Evolutionary conservation across 169 alveolate species (phyloP), one percentile per base, ranked within the genome.

Genomic region (Eimeria acervulina): DNA sequence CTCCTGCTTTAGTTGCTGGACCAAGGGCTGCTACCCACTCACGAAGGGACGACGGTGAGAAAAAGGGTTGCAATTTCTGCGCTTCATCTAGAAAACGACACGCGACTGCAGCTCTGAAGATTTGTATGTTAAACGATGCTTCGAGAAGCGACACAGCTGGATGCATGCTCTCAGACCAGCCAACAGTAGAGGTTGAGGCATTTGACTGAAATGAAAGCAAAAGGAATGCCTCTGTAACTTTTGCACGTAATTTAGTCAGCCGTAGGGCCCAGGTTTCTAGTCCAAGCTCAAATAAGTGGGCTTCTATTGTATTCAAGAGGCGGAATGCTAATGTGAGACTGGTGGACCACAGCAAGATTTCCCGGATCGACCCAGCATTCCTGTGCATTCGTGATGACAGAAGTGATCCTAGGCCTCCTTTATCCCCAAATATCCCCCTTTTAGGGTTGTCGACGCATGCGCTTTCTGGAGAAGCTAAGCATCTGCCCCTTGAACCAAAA

Each of bases 281-380:
- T 74, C 94, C 94, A 19, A 87, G 94, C 94, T 87, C 94, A 87
- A 87, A 87, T 31, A 87, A 17, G 23, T 61, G 70, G 83, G 94
- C 83, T 31, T 87, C 94, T 5, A 42, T 51, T 47, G 61, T 63
- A 13, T 31, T 59, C 66, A 87, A 36, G 8, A 59, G 47, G 47
- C 94, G 94, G 63, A 87, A 87, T 36, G 83, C 94, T 59, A 87
- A 28, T n/a, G 61, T 40, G 61, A 87, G 94, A 83, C 59, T 87
- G 44, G 61, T 87, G 63, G 94, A 87, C 80, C 94, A 87, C 28
- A 61, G 83, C 80, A 63, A 87, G 44, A 42, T 40, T 8, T 87
- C 70, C 51, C 83, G 55, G 36, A 44, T 61, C 26, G 52, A 28
- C 63, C 59, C 47, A 21, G 83, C 47, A 52, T 36, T 47, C 61